Percentiles rank a stretch among this genome's conserved stretches.
Evolutionary conservation across 2,329 filamentous ascomycete species (phyloP).

Genomic region (Pseudomassariella vexata): DNA sequence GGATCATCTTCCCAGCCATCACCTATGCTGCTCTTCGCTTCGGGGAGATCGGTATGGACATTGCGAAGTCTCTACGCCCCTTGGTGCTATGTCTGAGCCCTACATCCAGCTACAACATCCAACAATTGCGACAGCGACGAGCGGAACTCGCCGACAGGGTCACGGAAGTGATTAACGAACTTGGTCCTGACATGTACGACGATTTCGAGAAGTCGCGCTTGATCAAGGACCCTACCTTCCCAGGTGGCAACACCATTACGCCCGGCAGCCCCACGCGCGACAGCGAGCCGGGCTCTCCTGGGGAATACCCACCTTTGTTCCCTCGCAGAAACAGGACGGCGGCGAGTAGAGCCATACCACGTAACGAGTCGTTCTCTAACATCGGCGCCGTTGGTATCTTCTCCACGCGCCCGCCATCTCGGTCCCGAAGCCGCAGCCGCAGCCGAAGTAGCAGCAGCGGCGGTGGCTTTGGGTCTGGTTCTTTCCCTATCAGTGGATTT

Average conservation of each 20-base stretch:
- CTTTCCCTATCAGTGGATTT: constrained; percentile 65
- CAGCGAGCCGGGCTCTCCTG: constrained; percentile 17
- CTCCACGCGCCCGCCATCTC: constrained; percentile 78
- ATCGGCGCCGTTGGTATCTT: constrained; percentile 85
- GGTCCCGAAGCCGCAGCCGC: constrained; percentile 66
- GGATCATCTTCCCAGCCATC: constrained; percentile 77
- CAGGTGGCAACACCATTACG: constrained; percentile 16
- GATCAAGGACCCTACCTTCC: constrained; percentile 47
- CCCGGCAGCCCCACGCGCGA: constrained; percentile 25
- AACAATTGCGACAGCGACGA: constrained; percentile 67
- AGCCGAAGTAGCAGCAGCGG: constrained; percentile 66
- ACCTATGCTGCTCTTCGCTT: constrained; percentile 92
- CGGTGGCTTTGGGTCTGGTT: constrained; percentile 53
- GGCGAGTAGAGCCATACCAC: constrained; percentile 56
- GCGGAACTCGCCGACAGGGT: constrained; percentile 74
- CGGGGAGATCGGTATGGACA: constrained; percentile 98
- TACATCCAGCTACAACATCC: constrained; percentile 75
- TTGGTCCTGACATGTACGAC: constrained; percentile 94
- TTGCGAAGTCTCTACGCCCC: constrained; percentile 87
- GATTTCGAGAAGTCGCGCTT: constrained; percentile 81
- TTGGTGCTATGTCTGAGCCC: constrained; percentile 82
- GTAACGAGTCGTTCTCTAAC: constrained; percentile 92
- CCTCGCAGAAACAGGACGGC: constrained; percentile 45
- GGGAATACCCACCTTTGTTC: constrained; percentile 22
- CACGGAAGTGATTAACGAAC: constrained; percentile 86